Evolutionary conservation across 495 filamentous ascomycete genomes (phyloP), one percentile per base, ranked within the genome.

Genomic region (Penicillium herquei): DNA sequence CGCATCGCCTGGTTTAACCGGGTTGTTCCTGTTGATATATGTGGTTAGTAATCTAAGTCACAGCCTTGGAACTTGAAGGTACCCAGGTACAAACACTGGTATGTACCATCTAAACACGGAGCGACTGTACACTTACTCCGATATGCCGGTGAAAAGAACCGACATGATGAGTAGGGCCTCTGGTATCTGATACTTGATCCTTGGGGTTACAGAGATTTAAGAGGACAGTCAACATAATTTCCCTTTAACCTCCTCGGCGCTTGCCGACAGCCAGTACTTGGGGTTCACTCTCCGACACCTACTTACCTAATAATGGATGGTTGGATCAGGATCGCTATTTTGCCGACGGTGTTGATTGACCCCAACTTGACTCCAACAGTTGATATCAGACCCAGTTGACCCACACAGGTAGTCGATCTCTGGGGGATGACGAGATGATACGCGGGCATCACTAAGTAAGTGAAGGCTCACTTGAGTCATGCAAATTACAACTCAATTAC

Each of bases 71-170:
- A n/a, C n/a, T n/a, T n/a, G n/a, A n/a, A n/a, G n/a, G n/a, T n/a
- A n/a, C n/a, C n/a, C n/a, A 26, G 21, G 21, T 26, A 26, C 12
- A 37, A 37, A 35, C 33, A 35, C 11, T 6, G 33, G 11, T 35
- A 35, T 35, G 12, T 9, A 37, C 26, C 3, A 46, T 31, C 6
- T 46, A 6, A 32, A n/a, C 18, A 8, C 6, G 12, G 1, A 11
- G n/a, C 6, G 8, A 18, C 21, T 26, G 21, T 26, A 30, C 17
- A 33, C 65, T 56, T 52, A 71, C 69, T 58, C 57, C 21, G 69
- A 71, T 45, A 71, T 70, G 21, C 57, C 66, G 6, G 69, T 71
- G 46, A 68, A 68, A 30, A 71, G 56, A 33, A 71, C 69, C 33
- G 69, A 71, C 69, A 71, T 71, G 50, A 21, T 55, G 51, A 14